Base-by-base conservation (phyloP, 192 early-diverging fungal species). In the Coemansia sp. region DNA sequence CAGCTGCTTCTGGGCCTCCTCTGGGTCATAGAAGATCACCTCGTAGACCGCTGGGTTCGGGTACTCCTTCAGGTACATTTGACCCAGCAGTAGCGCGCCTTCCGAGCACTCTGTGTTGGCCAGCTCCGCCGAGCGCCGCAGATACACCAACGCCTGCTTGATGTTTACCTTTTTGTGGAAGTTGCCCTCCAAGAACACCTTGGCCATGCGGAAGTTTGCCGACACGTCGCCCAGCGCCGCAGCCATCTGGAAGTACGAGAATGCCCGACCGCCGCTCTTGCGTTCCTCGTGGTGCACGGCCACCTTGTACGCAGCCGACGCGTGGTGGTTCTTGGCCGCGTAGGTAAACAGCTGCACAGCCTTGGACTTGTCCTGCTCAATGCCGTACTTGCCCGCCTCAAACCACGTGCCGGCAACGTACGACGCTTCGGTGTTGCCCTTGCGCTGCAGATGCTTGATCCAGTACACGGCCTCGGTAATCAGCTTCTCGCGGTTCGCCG, bases 61-160 rank as follows among this genome's bases (percentile, higher is more conserved):
- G 34, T 86, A 86, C 27, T 86, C 82, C 8, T 78, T 75, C n/a
- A 89, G 84, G 58, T 91, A 86, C 62, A 96, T 83, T 28, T 85
- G 70, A 15, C 86, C 91, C 5, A 91, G 80, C 47, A 90, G 79
- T 60, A 86, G 86, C 21, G 92, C 80, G 19, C 86, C 84, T 58
- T 90, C 82, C 2, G 87, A 83, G 61, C 85, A 88, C 15, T 82
- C 73, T 17, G 76, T 62, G 39, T 69, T 79, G 5, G 93, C 85
- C 53, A 87, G 83, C 19, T 84, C 75, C 1, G 91, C 86, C 1
- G 91, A 80, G 31, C 89, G 79, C 61, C 87, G 84, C 53, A 97
- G 79, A 67, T 88, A 94, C 35, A 85, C 82, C 54, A 97, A 78
- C 12, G 87, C 90, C 60, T 90, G 83, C 54, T 87, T 87, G 35